A percentile compares a stretch with the other conserved stretches of the same genome.
Conservation (phyloP, 23 red algal species). For the Gracilaria gracilis region DNA sequence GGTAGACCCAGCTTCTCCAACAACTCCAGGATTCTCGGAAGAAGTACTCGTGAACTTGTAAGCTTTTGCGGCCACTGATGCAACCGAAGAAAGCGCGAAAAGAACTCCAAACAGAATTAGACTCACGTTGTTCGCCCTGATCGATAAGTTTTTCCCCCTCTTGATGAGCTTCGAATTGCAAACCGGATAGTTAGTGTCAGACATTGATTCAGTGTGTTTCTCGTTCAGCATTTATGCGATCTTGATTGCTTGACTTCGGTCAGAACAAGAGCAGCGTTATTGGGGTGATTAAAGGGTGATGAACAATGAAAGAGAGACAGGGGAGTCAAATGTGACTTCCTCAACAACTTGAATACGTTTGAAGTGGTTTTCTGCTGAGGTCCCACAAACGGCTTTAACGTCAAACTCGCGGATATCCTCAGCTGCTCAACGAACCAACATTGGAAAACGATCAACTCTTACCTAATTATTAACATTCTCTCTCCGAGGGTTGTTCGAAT, state of each 20-base stretch:
- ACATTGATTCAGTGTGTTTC: background rate
- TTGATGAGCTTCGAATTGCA: background rate
- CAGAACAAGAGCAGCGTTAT: background rate
- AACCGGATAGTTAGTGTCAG: background rate
- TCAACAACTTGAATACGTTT: background rate
- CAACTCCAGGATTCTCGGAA: background rate
- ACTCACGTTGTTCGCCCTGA: background rate
- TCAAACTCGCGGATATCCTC: background rate
- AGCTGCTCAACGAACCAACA: background rate
- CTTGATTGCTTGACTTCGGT: background rate
- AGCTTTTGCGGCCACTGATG: conserved; percentile 1
- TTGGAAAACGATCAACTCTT: background rate
- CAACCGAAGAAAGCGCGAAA: conserved; percentile 1
- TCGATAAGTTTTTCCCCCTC: background rate
- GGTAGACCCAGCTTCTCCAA: background rate
- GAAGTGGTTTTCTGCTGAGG: background rate
- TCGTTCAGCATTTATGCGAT: background rate
- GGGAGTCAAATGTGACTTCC: background rate
- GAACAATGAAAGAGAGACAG: background rate
- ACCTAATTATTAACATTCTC: background rate
- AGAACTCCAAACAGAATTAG: conserved; percentile 1
- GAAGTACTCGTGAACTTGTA: background rate
- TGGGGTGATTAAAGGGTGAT: background rate
- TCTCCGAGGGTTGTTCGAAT: background rate
- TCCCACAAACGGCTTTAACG: background rate